These are phyloP conservation scores for Ophiostoma montium DNA, from an alignment of 2,329 filamentous ascomycete genomes.

Conservation along the genomic window DNA sequence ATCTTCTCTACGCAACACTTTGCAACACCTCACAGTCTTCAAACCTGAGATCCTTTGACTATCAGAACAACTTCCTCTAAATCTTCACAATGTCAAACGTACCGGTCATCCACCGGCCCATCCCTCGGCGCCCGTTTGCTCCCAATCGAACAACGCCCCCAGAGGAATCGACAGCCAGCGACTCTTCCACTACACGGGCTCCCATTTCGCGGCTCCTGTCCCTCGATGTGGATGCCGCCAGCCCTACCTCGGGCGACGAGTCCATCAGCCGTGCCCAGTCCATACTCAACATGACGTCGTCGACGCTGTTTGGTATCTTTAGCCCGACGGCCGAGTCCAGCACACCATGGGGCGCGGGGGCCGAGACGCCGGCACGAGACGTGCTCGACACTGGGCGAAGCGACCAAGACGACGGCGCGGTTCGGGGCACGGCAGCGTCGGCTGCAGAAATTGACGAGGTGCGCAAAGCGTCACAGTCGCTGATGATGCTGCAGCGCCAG, in stretches of 20 bases:
- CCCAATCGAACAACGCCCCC: slow-evolving; percentile 31
- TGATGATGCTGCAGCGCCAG: slow-evolving; percentile 12
- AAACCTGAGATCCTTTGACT: no score
- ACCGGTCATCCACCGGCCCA: slow-evolving; percentile 44
- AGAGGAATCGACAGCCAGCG: slow-evolving; percentile 1
- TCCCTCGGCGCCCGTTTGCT: slow-evolving; percentile 59
- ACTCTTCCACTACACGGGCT: slow-evolving; percentile 2
- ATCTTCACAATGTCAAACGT: slow-evolving; percentile 5
- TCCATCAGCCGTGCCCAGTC: slow-evolving; percentile 58
- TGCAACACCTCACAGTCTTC: no score
- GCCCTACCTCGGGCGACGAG: slow-evolving; percentile 16
- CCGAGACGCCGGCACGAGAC: slow-evolving; percentile 45
- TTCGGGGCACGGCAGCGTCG: not conserved
- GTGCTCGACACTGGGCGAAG: not conserved
- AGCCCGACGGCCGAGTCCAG: slow-evolving; percentile 45
- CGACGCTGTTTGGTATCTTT: slow-evolving; percentile 87
- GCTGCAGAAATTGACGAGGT: slow-evolving; percentile 10
- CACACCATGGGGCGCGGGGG: slow-evolving; percentile 68
- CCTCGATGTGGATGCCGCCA: slow-evolving; percentile 1
- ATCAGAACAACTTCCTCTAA: no score
- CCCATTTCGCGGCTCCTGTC: slow-evolving; percentile 1
- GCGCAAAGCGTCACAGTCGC: slow-evolving; percentile 10
- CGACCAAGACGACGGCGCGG: not conserved
- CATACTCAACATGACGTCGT: slow-evolving; percentile 72
- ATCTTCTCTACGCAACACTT: no score